phyloP scores from a whole-genome alignment of 1,139 yeast genomes.

The Wickerhamomyces sp. region DNA sequence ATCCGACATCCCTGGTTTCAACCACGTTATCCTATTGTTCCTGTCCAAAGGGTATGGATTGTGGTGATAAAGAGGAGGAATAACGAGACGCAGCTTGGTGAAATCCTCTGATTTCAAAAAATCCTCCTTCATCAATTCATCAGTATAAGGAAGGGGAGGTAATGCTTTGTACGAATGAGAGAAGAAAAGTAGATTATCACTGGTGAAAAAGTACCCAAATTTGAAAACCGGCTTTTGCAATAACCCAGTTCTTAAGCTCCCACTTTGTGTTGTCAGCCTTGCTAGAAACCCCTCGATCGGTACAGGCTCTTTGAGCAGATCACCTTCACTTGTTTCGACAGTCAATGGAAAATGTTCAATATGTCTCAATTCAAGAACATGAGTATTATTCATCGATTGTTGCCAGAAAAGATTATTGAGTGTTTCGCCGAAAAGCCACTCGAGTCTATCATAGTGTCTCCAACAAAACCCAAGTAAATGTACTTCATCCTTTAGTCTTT shows the following conservation, averaged over 20 bases:
- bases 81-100: slow-evolving; percentile 12
- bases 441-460: slow-evolving; percentile 67
- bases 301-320: slow-evolving; percentile 43
- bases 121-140: slow-evolving; percentile 2
- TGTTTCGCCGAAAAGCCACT: slow-evolving; percentile 61
- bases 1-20: slow-evolving; percentile 31
- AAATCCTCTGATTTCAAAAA: slow-evolving; percentile 4
- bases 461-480: slow-evolving; percentile 50
- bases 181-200: slow-evolving; percentile 57
- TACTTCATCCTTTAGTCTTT: slow-evolving; percentile 20
- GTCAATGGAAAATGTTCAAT: slow-evolving; percentile 39
- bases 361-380: slow-evolving; percentile 57
- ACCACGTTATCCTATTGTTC: slow-evolving; percentile 57
- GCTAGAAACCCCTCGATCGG: slow-evolving; percentile 76
- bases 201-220: slow-evolving; percentile 59
- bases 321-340: slow-evolving; percentile 11
- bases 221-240: slow-evolving; percentile 45
- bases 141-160: slow-evolving; percentile 53
- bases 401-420: slow-evolving; percentile 42
- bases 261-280: slow-evolving; percentile 50
- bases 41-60: slow-evolving; percentile 48
- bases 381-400: slow-evolving; percentile 38
- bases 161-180: slow-evolving; percentile 49
- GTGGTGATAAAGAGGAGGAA: slow-evolving; percentile 40
- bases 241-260: slow-evolving; percentile 33